Evolutionary conservation across 192 early-diverging fungal genomes (phyloP).

Genomic region (Gonapodya prolifera): DNA sequence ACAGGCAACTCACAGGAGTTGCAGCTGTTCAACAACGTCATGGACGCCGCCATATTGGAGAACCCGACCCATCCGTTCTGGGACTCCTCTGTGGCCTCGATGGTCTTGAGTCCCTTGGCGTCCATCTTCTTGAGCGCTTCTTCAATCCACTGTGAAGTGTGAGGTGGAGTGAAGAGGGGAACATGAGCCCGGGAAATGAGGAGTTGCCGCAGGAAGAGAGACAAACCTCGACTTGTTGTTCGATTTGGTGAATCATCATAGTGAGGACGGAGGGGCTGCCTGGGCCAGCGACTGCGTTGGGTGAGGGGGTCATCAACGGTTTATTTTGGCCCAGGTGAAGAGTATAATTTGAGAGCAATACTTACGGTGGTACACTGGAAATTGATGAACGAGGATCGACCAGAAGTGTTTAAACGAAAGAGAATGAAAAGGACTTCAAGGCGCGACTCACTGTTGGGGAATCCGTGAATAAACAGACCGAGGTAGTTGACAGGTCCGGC

Average conservation of each 20-base stretch:
- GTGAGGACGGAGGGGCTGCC: background rate
- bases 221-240: background rate
- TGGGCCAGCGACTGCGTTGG: background rate
- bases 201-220: background rate
- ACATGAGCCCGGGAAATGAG: background rate
- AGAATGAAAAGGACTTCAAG: background rate
- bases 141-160: too few relatives aligned
- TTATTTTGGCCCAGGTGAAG: background rate
- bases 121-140: background rate
- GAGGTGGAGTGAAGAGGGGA: too few relatives aligned
- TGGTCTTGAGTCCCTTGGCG: background rate
- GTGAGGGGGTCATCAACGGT: too few relatives aligned
- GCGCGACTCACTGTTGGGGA: background rate
- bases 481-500: background rate
- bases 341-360: background rate
- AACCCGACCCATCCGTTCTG: background rate
- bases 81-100: background rate
- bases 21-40: background rate
- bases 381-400: background rate
- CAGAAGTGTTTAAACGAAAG: background rate
- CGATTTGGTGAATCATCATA: background rate
- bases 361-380: background rate
- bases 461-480: background rate
- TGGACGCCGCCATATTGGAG: background rate
- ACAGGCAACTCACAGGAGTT: too few relatives aligned